Percentiles rank a stretch among this genome's conserved stretches.
These are phyloP conservation scores for Pyracantha coccinea DNA, from an alignment of 331 rosid species.

Conservation along the genomic window DNA sequence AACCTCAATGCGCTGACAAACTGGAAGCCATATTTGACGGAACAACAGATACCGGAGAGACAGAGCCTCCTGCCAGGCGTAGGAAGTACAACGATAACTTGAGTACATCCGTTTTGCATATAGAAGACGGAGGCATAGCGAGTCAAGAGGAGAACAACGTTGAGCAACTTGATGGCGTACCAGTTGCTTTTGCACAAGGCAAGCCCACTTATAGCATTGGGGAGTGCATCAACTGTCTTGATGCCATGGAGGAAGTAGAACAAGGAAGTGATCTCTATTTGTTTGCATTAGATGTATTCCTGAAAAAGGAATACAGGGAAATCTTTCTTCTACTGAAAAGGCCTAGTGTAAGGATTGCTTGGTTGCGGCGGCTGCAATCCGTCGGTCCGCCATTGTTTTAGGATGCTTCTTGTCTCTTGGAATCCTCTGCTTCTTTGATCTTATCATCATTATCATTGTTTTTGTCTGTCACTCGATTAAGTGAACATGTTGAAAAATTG, in stretches of 20 bases:
- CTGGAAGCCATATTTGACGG: conserved; percentile 20
- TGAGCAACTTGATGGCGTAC: conserved; percentile 7
- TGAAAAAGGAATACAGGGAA: conserved; percentile 65
- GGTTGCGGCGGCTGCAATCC: conserved; percentile 63
- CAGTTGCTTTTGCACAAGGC: conserved; percentile 16
- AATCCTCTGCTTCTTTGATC: too few relatives aligned
- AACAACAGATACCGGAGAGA: conserved; percentile 14
- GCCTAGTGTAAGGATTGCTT: conserved; percentile 49
- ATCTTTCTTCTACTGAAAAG: conserved; percentile 59
- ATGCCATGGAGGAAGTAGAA: conserved; percentile 51
- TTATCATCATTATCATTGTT: too few relatives aligned
- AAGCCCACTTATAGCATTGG: conserved; percentile 51
- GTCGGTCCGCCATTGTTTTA: conserved; percentile 26
- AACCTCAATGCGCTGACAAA: conserved; percentile 26
- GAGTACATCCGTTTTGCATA: conserved; percentile 11
- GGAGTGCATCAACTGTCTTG: conserved; percentile 61
- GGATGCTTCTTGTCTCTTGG: neutral
- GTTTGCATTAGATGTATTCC: conserved; percentile 67
- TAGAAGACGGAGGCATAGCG: conserved; percentile 9
- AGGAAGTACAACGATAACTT: conserved; percentile 4
- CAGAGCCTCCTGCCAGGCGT: conserved; percentile 15
- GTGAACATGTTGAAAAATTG: conserved; percentile 21
- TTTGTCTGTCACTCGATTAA: neutral
- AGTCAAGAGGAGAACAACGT: conserved; percentile 27
- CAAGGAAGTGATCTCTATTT: conserved; percentile 65